These are phyloP conservation scores for Pythium angustatum DNA, from an alignment of 352 stramenopile genomes.

Conservation along the genomic window DNA sequence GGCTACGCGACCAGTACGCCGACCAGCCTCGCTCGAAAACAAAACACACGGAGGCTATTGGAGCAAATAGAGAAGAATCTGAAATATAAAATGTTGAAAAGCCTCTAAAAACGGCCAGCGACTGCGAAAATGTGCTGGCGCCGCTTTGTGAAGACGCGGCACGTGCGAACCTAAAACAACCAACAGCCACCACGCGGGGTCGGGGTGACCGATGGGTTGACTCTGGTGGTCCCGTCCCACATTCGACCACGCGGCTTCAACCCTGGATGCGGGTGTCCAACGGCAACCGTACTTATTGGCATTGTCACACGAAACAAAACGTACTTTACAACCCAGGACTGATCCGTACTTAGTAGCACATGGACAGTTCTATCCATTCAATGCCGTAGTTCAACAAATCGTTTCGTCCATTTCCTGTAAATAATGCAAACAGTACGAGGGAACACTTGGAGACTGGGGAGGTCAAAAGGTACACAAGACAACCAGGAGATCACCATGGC, in stretches of 20 bases:
- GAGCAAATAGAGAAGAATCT: too few species aligned
- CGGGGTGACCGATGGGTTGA: constrained; percentile 14
- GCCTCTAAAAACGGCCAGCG: not conserved
- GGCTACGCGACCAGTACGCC: too few species aligned
- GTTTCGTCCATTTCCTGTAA: constrained; percentile 7
- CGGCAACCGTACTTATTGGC: constrained; percentile 14
- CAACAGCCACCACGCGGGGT: not conserved
- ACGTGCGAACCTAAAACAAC: constrained; percentile 4
- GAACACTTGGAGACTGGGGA: constrained; percentile 9
- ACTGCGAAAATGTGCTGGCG: constrained; percentile 16
- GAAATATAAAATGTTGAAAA: too few species aligned
- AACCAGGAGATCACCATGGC: constrained; percentile 15
- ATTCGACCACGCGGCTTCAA: constrained; percentile 4
- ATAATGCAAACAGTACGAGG: constrained; percentile 1
- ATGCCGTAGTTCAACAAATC: not conserved
- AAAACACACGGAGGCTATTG: too few species aligned
- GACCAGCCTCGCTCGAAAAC: too few species aligned
- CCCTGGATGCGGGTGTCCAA: constrained; percentile 16
- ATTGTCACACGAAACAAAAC: not conserved
- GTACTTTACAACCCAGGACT: not conserved
- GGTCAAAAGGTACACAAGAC: not conserved
- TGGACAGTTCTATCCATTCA: not conserved
- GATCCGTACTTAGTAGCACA: not conserved
- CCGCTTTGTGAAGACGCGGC: not conserved
- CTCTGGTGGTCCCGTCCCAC: constrained; percentile 15